These are phyloP conservation scores for Zalaria sp. DNA, from an alignment of 2,329 filamentous ascomycete genomes.

Conservation along the genomic window DNA sequence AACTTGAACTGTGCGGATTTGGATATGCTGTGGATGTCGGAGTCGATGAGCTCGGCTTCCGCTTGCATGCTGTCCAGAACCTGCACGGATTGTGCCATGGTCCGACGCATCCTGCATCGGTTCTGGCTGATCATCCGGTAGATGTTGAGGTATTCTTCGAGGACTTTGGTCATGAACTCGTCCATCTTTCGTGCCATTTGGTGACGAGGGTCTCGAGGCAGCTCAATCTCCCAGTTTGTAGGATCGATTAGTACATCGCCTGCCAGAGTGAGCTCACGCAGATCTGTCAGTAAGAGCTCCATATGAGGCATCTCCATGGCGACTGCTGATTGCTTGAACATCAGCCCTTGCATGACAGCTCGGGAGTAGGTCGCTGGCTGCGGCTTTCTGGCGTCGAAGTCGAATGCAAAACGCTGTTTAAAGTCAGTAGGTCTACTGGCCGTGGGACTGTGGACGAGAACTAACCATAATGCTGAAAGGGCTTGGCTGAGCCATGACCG, in stretches of 20 bases:
- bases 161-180: slow-evolving; percentile 40
- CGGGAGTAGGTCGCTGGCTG: slow-evolving; percentile 75
- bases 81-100: slow-evolving; percentile 68
- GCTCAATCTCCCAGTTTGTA: slow-evolving; percentile 61
- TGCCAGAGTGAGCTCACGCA: slow-evolving; percentile 64
- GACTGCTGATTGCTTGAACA: slow-evolving; percentile 55
- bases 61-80: slow-evolving; percentile 76
- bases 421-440: slow-evolving; percentile 11
- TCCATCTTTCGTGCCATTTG: slow-evolving; percentile 64
- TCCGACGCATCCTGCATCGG: slow-evolving; percentile 73
- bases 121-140: slow-evolving; percentile 82
- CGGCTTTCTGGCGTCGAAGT: slow-evolving; percentile 65
- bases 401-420: slow-evolving; percentile 53
- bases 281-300: slow-evolving; percentile 66
- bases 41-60: slow-evolving; percentile 65
- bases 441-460: neutral
- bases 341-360: slow-evolving; percentile 37
- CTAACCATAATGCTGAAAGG: slow-evolving; percentile 7
- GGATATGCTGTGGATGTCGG: slow-evolving; percentile 1
- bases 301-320: slow-evolving; percentile 55
- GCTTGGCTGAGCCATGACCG: slow-evolving; percentile 1
- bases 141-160: slow-evolving; percentile 61
- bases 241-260: slow-evolving; percentile 56
- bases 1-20: neutral
- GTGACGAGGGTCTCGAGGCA: slow-evolving; percentile 58